A percentile compares a stretch with the other conserved stretches of the same genome.
These are phyloP conservation scores for Pseudogymnoascus sp. DNA, from an alignment of 2,329 filamentous ascomycete genomes.

Conservation along the genomic window DNA sequence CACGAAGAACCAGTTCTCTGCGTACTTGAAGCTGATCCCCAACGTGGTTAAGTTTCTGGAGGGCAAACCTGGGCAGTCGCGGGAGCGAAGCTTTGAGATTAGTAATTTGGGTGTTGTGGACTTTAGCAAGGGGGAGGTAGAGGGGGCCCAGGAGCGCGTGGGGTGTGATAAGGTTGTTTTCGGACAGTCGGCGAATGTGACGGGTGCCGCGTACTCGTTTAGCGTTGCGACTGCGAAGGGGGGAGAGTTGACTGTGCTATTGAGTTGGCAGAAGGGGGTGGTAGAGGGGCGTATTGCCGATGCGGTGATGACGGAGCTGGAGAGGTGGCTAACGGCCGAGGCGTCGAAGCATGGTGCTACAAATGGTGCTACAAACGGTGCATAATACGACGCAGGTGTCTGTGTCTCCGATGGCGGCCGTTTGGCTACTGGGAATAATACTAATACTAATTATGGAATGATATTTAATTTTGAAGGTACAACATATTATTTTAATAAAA, in stretches of 20 bases:
- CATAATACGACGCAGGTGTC: neutral
- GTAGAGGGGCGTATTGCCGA: constrained; percentile 1
- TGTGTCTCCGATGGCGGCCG: neutral
- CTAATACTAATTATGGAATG: neutral
- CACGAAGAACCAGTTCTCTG: constrained; percentile 4
- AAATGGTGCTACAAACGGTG: neutral
- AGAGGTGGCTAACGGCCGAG: constrained; percentile 4
- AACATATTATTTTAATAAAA: neutral
- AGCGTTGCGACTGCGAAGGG: constrained; percentile 41
- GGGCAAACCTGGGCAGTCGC: constrained; percentile 36
- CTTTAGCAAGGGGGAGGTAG: constrained; percentile 23
- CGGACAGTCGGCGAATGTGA: constrained; percentile 40
- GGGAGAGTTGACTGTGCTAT: constrained; percentile 34
- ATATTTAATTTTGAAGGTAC: neutral
- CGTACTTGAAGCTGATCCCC: constrained; percentile 22
- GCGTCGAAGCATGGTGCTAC: neutral
- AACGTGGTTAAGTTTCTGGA: constrained; percentile 39
- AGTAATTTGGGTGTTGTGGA: constrained; percentile 45
- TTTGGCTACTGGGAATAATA: neutral
- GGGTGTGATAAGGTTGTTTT: constrained; percentile 41
- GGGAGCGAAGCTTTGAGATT: constrained; percentile 41
- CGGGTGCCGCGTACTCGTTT: constrained; percentile 37
- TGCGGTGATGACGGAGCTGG: neutral
- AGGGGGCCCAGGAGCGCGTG: constrained; percentile 22
- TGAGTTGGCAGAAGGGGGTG: constrained; percentile 43